A percentile compares a stretch with the other conserved stretches of the same genome.
Conservation (phyloP, 1,284 basidiomycete genomes). For the Agroathelia rolfsii region DNA sequence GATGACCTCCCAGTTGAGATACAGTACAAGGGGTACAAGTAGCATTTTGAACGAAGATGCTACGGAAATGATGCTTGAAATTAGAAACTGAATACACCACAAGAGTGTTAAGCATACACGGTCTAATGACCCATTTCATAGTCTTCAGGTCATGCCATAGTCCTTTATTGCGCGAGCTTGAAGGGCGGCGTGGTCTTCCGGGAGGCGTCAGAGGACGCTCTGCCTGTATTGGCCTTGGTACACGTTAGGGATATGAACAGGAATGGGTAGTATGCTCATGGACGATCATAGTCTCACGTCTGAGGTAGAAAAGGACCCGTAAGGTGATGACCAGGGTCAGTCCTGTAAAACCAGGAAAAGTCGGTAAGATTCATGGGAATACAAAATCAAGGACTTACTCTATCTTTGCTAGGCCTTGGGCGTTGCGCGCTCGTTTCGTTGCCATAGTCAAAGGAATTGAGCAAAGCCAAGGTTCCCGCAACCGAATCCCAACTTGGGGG, state of each 20-base stretch:
- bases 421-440: conserved; percentile 12
- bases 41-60: conserved; percentile 68
- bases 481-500: conserved; percentile 1
- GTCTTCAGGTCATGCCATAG: conserved; percentile 32
- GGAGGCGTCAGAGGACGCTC: conserved; percentile 12
- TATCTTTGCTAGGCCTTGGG: conserved; percentile 19
- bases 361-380: neutral
- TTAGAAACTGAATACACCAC: neutral
- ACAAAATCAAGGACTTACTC: conserved; percentile 21
- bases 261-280: too few species aligned
- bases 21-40: conserved; percentile 62
- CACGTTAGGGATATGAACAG: neutral
- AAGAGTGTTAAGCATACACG: conserved; percentile 36
- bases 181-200: conserved; percentile 10
- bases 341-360: conserved; percentile 21
- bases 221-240: conserved; percentile 7
- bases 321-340: conserved; percentile 47
- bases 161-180: conserved; percentile 3
- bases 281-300: conserved; percentile 33
- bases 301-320: conserved; percentile 51
- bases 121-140: conserved; percentile 66
- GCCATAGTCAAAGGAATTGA: conserved; percentile 3
- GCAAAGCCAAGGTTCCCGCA: conserved; percentile 2
- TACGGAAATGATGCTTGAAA: conserved; percentile 18
- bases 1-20: conserved; percentile 60